Base-by-base conservation (phyloP, 257 asterid species). In the Solanum pimpinellifolium region DNA sequence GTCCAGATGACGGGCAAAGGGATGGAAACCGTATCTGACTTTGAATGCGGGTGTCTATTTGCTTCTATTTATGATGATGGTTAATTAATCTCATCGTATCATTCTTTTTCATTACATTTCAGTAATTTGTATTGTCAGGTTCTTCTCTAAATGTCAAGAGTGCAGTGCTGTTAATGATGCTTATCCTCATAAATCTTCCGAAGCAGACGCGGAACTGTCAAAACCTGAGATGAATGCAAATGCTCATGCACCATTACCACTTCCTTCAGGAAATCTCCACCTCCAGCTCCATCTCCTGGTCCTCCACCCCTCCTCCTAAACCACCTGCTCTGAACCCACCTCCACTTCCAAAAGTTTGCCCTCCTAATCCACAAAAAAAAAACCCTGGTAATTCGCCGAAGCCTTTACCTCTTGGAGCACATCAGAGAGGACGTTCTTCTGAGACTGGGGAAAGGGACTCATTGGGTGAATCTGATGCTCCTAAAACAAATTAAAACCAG, bases 401-500 rank as follows among this genome's bases (percentile, higher is more conserved):
- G 91, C 92, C 94, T 56, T 88, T 94, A 11, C 93, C 94, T 85
- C 94, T 80, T 82, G 93, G 92, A 18, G 91, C 92, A 80, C 91
- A 90, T 86, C 93, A 89, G 88, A 91, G 88, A 20, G 89, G 90
- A 31, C 80, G 78, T 52, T 52, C 91, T 89, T 92, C 96, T 68
- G 77, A 83, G 7, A 90, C 88, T 35, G 92, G 81, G 31, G 90
- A 83, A 11, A 88, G 89, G 85, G 94, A 90, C 35, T 69, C 21
- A 56, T 87, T 92, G 44, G 92, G 39, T 37, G 39, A 37, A 47
- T 91, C 96, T 14, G 94, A 89, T 62, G 95, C 95, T 89, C 95
- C 95, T n/a, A 97, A 94, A 85, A 86, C 98, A 78, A 97, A 94
- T 92, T 86, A 94, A 97, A 97, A 93, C 99, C 99, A 4, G 93